phyloP scores from a whole-genome alignment of 495 filamentous ascomycete genomes.

The Tuber indicum region DNA sequence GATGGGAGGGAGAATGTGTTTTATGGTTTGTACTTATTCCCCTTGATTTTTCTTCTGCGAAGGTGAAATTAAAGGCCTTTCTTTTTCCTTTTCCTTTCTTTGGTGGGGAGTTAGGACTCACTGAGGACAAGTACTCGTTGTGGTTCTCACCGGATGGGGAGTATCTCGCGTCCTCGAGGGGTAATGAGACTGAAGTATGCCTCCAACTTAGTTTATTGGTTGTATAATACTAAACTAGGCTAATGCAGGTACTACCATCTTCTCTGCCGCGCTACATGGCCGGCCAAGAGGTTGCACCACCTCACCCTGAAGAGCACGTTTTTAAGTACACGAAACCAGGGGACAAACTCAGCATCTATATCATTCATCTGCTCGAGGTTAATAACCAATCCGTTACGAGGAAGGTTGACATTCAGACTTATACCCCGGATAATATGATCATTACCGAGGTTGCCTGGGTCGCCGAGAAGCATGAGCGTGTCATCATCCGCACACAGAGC shows the following conservation, averaged over 20 bases:
- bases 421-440: conserved; percentile 49
- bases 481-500: conserved; percentile 53
- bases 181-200: conserved; percentile 53
- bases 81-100: no score
- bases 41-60: background rate
- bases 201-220: no score
- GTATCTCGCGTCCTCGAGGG: conserved; percentile 52
- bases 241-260: conserved; percentile 46
- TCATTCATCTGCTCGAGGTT: conserved; percentile 48
- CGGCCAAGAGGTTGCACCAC: conserved; percentile 44
- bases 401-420: conserved; percentile 46
- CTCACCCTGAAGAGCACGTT: conserved; percentile 50
- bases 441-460: conserved; percentile 56
- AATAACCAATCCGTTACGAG: conserved; percentile 37
- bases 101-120: conserved; percentile 45
- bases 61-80: conserved; percentile 18
- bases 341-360: conserved; percentile 51
- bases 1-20: conserved; percentile 53
- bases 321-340: conserved; percentile 56
- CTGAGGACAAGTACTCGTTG: conserved; percentile 47
- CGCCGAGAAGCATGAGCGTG: conserved; percentile 48
- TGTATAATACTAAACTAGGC: background rate
- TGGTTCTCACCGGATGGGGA: conserved; percentile 57
- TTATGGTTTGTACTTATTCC: conserved; percentile 41
- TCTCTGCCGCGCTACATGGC: conserved; percentile 55